A percentile compares a stretch with the other conserved stretches of the same genome.
phyloP scores from a whole-genome alignment of 148 eudicot species.

The Arbutus unedo region DNA sequence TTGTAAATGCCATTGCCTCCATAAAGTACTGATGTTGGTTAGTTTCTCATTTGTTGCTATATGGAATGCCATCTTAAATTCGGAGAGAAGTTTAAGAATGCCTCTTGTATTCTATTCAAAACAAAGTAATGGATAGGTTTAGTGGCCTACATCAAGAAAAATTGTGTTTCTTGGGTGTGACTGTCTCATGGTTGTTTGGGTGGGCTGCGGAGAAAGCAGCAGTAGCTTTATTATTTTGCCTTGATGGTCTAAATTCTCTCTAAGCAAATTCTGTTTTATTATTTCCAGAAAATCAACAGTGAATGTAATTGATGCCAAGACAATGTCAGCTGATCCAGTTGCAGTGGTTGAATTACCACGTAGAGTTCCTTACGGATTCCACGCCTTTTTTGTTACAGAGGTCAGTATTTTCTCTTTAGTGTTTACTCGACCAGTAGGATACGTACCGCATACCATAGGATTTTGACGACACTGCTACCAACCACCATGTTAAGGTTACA shows the following conservation, averaged over 20 bases:
- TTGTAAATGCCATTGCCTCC: too few relatives aligned
- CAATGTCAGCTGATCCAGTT: conserved; percentile 91
- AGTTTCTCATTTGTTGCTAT: neutral
- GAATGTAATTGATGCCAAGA: conserved; percentile 85
- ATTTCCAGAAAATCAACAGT: conserved; percentile 72
- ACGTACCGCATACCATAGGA: too few relatives aligned
- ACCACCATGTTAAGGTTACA: neutral
- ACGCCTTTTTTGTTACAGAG: conserved; percentile 94
- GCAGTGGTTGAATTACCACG: conserved; percentile 79
- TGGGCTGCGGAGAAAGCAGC: neutral
- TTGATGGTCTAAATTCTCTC: too few relatives aligned
- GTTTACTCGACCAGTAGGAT: too few relatives aligned
- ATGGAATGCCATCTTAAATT: neutral
- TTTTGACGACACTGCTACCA: neutral
- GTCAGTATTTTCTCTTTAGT: conserved; percentile 34
- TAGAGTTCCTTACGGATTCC: conserved; percentile 95
- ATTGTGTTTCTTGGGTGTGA: neutral
- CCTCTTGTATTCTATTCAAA: neutral
- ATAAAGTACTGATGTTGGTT: neutral
- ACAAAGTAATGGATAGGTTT: neutral
- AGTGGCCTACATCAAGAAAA: neutral
- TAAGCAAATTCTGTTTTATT: conserved; percentile 6
- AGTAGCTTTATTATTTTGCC: too few relatives aligned
- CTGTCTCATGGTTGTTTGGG: neutral
- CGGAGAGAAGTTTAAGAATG: neutral